These are phyloP conservation scores for Globisporangium camurandrum DNA, from an alignment of 352 stramenopile genomes.

Conservation along the genomic window DNA sequence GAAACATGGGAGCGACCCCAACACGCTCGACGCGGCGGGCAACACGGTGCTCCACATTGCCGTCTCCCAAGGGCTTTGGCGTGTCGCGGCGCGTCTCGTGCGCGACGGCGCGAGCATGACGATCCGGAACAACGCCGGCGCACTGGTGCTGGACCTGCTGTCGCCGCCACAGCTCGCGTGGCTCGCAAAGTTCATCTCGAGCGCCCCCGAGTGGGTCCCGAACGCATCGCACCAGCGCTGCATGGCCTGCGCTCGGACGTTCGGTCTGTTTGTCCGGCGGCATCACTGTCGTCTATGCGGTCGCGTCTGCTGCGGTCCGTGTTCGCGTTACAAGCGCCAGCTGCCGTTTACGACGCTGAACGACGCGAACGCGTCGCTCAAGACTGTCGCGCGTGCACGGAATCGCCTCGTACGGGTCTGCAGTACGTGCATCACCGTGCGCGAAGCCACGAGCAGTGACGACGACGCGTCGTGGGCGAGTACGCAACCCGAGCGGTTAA, in stretches of 20 bases:
- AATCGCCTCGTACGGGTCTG: slow-evolving; percentile 60
- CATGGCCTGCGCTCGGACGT: slow-evolving; percentile 68
- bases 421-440: slow-evolving; percentile 65
- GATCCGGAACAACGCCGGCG: slow-evolving; percentile 63
- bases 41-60: slow-evolving; percentile 81
- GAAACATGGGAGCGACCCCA: slow-evolving; percentile 70
- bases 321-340: slow-evolving; percentile 67
- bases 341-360: slow-evolving; percentile 58
- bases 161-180: slow-evolving; percentile 61
- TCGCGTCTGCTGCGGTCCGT: slow-evolving; percentile 72
- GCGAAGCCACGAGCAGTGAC: slow-evolving; percentile 29
- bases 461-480: slow-evolving; percentile 50
- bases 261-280: slow-evolving; percentile 57
- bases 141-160: slow-evolving; percentile 70
- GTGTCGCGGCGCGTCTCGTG: slow-evolving; percentile 59
- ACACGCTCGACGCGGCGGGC: slow-evolving; percentile 54
- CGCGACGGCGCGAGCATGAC: slow-evolving; percentile 59
- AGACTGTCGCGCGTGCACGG: slow-evolving; percentile 29
- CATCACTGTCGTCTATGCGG: slow-evolving; percentile 81
- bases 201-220: slow-evolving; percentile 68
- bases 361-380: slow-evolving; percentile 24
- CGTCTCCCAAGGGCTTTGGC: slow-evolving; percentile 68
- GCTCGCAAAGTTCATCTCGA: slow-evolving; percentile 69
- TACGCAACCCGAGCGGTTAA: slow-evolving; percentile 36
- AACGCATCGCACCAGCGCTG: slow-evolving; percentile 54